These are phyloP conservation scores for Globisporangium iwayamae DNA, from an alignment of 352 stramenopile species.

Conservation along the genomic window DNA sequence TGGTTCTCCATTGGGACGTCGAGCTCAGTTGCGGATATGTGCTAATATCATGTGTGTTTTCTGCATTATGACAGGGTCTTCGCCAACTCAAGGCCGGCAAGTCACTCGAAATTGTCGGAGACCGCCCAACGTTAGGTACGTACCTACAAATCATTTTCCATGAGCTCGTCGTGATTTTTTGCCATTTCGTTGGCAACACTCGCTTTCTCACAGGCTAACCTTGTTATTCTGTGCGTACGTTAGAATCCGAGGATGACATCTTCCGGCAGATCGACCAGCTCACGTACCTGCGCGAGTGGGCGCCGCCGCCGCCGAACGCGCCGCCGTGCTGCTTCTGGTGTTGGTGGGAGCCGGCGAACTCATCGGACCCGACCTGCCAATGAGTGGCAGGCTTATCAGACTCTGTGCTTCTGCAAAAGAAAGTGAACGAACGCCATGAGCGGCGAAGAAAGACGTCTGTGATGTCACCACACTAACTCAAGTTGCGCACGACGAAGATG, in stretches of 20 bases:
- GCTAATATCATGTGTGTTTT: background rate
- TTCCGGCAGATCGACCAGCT: constrained; percentile 73
- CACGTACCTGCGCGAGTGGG: constrained; percentile 48
- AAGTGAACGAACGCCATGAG: background rate
- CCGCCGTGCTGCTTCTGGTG: constrained; percentile 33
- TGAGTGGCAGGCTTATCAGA: background rate
- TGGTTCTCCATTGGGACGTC: background rate
- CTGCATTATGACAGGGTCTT: constrained; percentile 28
- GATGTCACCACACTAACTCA: no score
- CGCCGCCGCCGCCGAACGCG: constrained; percentile 27
- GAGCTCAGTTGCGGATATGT: background rate
- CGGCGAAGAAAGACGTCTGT: no score
- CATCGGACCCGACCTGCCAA: background rate
- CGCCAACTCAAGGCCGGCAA: constrained; percentile 46
- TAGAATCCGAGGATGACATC: constrained; percentile 77
- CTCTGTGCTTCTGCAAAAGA: background rate
- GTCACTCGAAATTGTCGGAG: constrained; percentile 34
- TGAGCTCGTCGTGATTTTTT: background rate
- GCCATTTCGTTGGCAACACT: background rate
- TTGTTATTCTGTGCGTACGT: no score
- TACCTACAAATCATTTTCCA: no score
- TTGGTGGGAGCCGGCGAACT: constrained; percentile 6
- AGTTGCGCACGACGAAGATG: no score
- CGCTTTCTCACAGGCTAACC: no score
- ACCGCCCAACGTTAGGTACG: constrained; percentile 46